Base-by-base conservation (phyloP, 2,329 filamentous ascomycete species). In the Claviceps sp. region DNA sequence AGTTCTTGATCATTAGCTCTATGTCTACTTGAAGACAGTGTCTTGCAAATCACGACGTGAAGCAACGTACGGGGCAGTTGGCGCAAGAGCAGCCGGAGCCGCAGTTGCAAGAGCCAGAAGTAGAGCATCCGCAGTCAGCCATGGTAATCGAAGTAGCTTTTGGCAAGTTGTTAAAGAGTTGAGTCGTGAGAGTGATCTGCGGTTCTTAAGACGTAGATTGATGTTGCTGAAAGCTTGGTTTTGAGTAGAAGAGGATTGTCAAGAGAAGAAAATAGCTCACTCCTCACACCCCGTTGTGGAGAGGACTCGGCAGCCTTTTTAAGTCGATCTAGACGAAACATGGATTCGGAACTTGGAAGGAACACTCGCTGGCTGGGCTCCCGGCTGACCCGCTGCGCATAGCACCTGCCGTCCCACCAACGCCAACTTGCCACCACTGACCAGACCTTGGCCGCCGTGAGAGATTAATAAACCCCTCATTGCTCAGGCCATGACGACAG, bases 81-180 rank as follows among this genome's bases (percentile, higher is more conserved):
- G 61, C 57, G 58, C 70, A 73, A 56, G 68, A 65, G 69, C 70
- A 73, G 63, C 57, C 43, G 34, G 63, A 60, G 59, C 70, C 70
- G 62, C 70, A 73, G 61, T 61, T 60, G 61, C 70, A 73, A 50
- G 65, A 60, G 58, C 70, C 70, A 55, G 68, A 65, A 50, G 64
- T 58, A 58, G 67, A 59, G 56, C 70, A 72, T 60, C 69, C 69
- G 58, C 68, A 73, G 60, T 64, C 68, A 55, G 62, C 62, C 70
- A 73, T 73, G 58, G 55, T 71, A 62, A 63, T 10, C 48, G 13
- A 46, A 50, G 46, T 44, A 43, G 50, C 55, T 50, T 19, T 17
- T 22, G 17, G 19, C 40, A 19, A 10, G 48, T 55, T 56, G 50
- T n/a, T 49, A 13, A 3, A 10, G 26, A 34, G 8, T 5, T 34